Base-by-base conservation (phyloP, 768 basidiomycete genomes). In the Rhodotorula diobovata region DNA sequence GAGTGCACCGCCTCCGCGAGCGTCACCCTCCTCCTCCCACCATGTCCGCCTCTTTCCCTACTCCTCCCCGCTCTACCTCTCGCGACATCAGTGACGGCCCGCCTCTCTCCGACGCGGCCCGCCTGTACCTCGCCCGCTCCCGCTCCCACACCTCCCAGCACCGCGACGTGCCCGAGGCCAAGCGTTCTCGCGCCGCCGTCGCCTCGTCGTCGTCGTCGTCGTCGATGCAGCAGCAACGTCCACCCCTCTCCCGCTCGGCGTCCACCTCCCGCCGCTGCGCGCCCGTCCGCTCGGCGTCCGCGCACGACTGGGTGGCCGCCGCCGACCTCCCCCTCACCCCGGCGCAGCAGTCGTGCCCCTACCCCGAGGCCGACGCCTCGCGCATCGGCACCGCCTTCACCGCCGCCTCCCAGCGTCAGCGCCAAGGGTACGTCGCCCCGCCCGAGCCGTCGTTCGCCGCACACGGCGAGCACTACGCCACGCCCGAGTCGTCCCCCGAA, bases 401-500 rank as follows among this genome's bases (percentile, higher is more conserved):
- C 41, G 41, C 41, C 41, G 41, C 41, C 8, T 43, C n/a, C n/a
- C n/a, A n/a, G n/a, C n/a, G n/a, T n/a, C n/a, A 37, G 45, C 23
- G 46, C 34, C 18, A 39, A 1, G 34, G 30, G 32, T 48, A 9
- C 45, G 41, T 14, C 12, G 63, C 34, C 12, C 66, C 66, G 37
- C 5, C 32, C 2, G 23, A 50, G 10, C 58, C 58, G 20, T 12
- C 28, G 37, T 30, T 59, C 28, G 39, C 23, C 58, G 18, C 41
- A 14, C 56, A 23, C 37, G 23, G 41, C 11, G 28, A 43, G 32
- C 63, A 61, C 54, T 61, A 45, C 55, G 46, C 64, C 32, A 66
- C 70, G 25, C 70, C 70, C 28, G 61, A 35, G 14, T 39, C 66
- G 21, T 63, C 70, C n/a, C 65, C 64, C 21, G 61, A 71, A 21